These are phyloP conservation scores for Kodamaea alishanica DNA, from an alignment of 1,139 yeast species.

Conservation along the genomic window DNA sequence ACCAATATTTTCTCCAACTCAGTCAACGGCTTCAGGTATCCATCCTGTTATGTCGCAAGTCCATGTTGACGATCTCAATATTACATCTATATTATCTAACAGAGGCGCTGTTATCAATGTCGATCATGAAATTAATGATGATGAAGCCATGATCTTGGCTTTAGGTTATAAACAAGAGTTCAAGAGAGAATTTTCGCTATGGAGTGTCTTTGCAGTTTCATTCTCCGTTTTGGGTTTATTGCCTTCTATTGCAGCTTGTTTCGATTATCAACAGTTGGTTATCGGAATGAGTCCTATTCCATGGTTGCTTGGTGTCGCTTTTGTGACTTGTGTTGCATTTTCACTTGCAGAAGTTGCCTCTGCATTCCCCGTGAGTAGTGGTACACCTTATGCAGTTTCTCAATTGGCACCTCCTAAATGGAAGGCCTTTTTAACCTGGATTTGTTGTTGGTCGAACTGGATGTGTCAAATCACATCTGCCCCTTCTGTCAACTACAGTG, in stretches of 20 bases:
- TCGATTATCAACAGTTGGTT: slow-evolving; percentile 51
- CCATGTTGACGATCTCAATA: slow-evolving; percentile 37
- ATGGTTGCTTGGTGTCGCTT: slow-evolving; percentile 50
- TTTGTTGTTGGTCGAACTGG: slow-evolving; percentile 34
- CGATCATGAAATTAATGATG: slow-evolving; percentile 46
- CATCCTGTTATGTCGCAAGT: slow-evolving; percentile 36
- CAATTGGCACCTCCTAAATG: slow-evolving; percentile 53
- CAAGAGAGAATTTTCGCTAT: slow-evolving; percentile 61
- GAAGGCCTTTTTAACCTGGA: slow-evolving; percentile 49
- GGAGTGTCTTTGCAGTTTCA: slow-evolving; percentile 64
- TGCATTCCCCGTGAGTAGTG: slow-evolving; percentile 49
- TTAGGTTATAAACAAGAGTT: slow-evolving; percentile 75
- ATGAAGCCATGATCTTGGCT: slow-evolving; percentile 57
- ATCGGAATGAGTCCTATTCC: slow-evolving; percentile 54
- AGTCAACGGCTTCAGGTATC: slow-evolving; percentile 4
- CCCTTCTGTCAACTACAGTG: slow-evolving; percentile 62
- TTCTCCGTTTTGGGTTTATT: slow-evolving; percentile 69
- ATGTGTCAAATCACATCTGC: slow-evolving; percentile 53
- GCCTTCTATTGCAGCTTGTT: slow-evolving; percentile 64
- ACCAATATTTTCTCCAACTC: too few relatives aligned
- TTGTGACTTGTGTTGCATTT: slow-evolving; percentile 49
- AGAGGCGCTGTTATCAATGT: slow-evolving; percentile 38
- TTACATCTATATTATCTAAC: slow-evolving; percentile 41
- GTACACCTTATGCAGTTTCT: slow-evolving; percentile 48
- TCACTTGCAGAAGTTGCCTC: slow-evolving; percentile 47